A percentile compares a stretch with the other conserved stretches of the same genome.
These are phyloP conservation scores for Cryptosporidium parvum DNA, from an alignment of 169 alveolate species.

Conservation along the genomic window DNA sequence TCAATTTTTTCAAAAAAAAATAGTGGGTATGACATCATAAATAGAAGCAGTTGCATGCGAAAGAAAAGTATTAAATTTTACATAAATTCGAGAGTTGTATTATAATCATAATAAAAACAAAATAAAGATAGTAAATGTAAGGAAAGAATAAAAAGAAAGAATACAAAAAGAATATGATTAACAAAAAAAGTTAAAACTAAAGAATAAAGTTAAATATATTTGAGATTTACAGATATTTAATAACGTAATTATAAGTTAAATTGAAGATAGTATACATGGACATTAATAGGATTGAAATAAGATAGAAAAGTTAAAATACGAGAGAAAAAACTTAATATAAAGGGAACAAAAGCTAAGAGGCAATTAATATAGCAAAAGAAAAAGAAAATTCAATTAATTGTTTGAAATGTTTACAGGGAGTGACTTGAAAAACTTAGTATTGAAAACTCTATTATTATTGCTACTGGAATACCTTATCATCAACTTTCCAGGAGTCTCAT, in stretches of 20 bases:
- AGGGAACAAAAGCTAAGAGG: background rate
- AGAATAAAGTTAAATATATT: background rate
- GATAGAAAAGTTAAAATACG: conserved; percentile 3
- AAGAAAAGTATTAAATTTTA: conserved; percentile 24
- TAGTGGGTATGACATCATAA: background rate
- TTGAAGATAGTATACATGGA: conserved; percentile 20
- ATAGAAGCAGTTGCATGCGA: conserved; percentile 11
- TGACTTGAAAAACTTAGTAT: background rate
- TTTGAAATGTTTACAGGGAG: background rate
- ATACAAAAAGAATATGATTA: background rate
- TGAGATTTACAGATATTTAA: background rate
- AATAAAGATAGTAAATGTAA: background rate
- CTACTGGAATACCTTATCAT: background rate
- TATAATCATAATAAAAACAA: conserved; percentile 4
- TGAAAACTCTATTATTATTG: background rate
- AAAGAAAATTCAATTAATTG: no score
- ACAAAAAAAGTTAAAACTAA: background rate
- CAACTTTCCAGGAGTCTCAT: background rate
- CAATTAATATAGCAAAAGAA: background rate
- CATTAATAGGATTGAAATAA: background rate
- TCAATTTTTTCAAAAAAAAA: background rate
- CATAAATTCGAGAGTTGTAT: conserved; percentile 50
- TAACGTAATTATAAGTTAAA: conserved; percentile 7
- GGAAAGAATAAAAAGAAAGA: background rate
- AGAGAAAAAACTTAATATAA: background rate